phyloP scores from a whole-genome alignment of 495 filamentous ascomycete genomes.

The Acidomyces sp. region DNA sequence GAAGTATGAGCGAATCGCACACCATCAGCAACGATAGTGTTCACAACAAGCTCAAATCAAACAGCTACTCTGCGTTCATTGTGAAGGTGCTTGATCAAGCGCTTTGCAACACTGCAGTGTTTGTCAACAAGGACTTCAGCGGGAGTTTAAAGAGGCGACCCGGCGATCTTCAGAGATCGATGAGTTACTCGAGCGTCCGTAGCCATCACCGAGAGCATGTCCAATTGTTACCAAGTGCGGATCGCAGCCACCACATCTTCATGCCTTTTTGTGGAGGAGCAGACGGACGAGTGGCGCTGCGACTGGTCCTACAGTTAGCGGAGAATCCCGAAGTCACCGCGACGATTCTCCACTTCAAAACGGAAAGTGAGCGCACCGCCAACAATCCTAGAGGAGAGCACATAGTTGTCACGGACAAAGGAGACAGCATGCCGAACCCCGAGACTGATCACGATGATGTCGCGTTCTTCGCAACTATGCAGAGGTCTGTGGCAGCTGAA shows the following conservation, averaged over 20 bases:
- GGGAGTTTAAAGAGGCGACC: conserved; percentile 31
- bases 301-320: conserved; percentile 68
- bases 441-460: conserved; percentile 34
- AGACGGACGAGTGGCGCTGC: conserved; percentile 72
- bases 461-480: conserved; percentile 48
- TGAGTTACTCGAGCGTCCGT: conserved; percentile 47
- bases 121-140: conserved; percentile 64
- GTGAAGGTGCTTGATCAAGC: conserved; percentile 46
- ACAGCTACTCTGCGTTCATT: conserved; percentile 33
- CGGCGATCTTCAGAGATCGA: conserved; percentile 32
- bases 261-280: conserved; percentile 74
- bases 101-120: conserved; percentile 59
- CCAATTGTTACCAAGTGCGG: conserved; percentile 36
- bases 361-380: too few species aligned
- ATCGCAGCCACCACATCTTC: conserved; percentile 74
- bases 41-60: conserved; percentile 21
- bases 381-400: conserved; percentile 10
- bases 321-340: conserved; percentile 64
- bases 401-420: background rate
- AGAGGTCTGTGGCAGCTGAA: conserved; percentile 47
- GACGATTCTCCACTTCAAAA: conserved; percentile 47
- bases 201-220: conserved; percentile 28
- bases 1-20: conserved; percentile 48
- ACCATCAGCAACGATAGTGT: conserved; percentile 32
- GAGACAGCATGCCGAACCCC: background rate